A percentile compares a stretch with the other conserved stretches of the same genome.
phyloP scores from a whole-genome alignment of 176 grass and related monocot species.

The Bonia amplexicaulis region DNA sequence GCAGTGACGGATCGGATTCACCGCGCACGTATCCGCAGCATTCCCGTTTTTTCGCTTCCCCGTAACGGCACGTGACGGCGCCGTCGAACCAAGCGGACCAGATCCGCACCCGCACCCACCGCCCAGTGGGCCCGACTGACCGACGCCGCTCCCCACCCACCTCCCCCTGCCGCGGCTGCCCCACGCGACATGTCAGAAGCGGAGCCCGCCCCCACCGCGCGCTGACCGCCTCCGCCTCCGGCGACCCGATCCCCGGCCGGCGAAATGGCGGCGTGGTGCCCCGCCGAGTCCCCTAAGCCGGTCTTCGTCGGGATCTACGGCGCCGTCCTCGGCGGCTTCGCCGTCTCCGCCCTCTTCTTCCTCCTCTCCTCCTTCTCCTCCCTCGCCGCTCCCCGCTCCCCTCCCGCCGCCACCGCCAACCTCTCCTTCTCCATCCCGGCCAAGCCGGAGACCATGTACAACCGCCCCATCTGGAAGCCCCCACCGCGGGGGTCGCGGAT shows the following conservation, averaged over 20 bases:
- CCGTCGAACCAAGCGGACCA: not conserved
- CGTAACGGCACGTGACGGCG: not conserved
- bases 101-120: not conserved
- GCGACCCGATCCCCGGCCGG: conserved; percentile 3
- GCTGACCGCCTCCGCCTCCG: conserved; percentile 15
- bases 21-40: not conserved
- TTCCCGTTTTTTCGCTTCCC: not conserved
- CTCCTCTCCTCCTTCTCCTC: conserved; percentile 55
- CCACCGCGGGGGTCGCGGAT: conserved; percentile 40
- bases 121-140: not conserved
- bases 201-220: conserved; percentile 2
- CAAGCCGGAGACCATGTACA: conserved; percentile 37
- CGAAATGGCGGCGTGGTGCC: conserved; percentile 38
- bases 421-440: not conserved
- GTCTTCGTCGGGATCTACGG: conserved; percentile 66
- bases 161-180: not conserved
- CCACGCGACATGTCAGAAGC: not conserved
- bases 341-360: conserved; percentile 75
- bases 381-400: conserved; percentile 33
- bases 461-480: conserved; percentile 63
- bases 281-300: conserved; percentile 44
- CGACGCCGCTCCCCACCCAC: not conserved
- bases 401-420: not conserved
- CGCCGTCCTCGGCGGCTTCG: conserved; percentile 50
- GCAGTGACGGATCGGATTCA: not conserved